These are phyloP conservation scores for Nakaseomyces kungkrabaensis DNA, from an alignment of 1,139 yeast genomes.

Conservation along the genomic window DNA sequence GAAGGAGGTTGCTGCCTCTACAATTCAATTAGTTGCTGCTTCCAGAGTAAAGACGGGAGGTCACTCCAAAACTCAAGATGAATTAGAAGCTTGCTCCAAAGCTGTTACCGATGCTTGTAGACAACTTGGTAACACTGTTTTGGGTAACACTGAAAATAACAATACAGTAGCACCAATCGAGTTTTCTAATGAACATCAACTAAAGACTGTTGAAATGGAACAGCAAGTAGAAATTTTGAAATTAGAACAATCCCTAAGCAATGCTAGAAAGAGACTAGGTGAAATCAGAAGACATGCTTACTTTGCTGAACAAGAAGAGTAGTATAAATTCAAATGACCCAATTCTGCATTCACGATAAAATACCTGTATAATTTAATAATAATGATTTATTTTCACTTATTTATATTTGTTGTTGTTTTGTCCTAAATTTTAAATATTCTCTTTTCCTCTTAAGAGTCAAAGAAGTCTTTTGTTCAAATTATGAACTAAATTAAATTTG, in stretches of 20 bases:
- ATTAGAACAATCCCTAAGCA: slow-evolving; percentile 44
- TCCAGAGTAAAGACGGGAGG: slow-evolving; percentile 78
- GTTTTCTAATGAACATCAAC: slow-evolving; percentile 69
- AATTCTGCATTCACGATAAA: too few relatives aligned
- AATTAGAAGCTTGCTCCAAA: slow-evolving; percentile 59
- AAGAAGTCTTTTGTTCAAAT: too few relatives aligned
- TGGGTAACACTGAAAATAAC: slow-evolving; percentile 5
- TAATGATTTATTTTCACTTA: too few relatives aligned
- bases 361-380: too few relatives aligned
- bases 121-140: slow-evolving; percentile 32
- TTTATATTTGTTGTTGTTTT: too few relatives aligned
- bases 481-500: too few relatives aligned
- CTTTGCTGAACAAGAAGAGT: slow-evolving; percentile 5
- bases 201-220: slow-evolving; percentile 83
- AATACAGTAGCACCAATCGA: slow-evolving; percentile 42
- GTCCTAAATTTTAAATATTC: too few relatives aligned
- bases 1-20: slow-evolving; percentile 85
- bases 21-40: slow-evolving; percentile 89
- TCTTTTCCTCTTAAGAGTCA: too few relatives aligned
- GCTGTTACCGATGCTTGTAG: slow-evolving; percentile 69
- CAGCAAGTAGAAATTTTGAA: slow-evolving; percentile 86
- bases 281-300: slow-evolving; percentile 60
- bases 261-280: slow-evolving; percentile 72
- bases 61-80: slow-evolving; percentile 69
- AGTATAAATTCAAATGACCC: not conserved